Evolutionary conservation across 306 rosid genomes (phyloP).

Genomic region (Casuarina glauca): DNA sequence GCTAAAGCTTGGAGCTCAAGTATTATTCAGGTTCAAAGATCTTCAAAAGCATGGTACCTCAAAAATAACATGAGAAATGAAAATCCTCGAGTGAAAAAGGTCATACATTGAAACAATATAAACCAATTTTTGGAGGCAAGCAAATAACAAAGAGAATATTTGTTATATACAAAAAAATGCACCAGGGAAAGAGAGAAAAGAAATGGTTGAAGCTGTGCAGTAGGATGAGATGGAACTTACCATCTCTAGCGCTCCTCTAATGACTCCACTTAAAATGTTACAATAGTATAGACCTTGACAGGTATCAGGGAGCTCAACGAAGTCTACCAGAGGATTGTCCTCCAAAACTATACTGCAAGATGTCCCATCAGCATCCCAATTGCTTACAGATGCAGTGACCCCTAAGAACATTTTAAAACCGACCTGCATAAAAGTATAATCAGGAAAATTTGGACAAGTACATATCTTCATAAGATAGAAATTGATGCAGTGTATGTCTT

Average conservation of each 20-base stretch:
- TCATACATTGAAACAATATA: not conserved
- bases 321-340: constrained; percentile 96
- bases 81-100: too few species aligned
- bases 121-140: not conserved
- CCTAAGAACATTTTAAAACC: constrained; percentile 97
- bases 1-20: too few species aligned
- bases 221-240: constrained; percentile 44
- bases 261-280: constrained; percentile 91
- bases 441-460: not conserved
- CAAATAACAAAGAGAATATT: not conserved
- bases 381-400: constrained; percentile 87
- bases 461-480: constrained; percentile 1
- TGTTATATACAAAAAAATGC: not conserved
- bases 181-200: not conserved
- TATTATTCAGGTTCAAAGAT: too few species aligned
- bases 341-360: constrained; percentile 91
- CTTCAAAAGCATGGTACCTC: too few species aligned
- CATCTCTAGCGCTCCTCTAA: constrained; percentile 97
- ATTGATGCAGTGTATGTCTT: not conserved
- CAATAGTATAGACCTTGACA: constrained; percentile 96
- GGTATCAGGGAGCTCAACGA: constrained; percentile 95
- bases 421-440: constrained; percentile 51
- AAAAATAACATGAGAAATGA: too few species aligned
- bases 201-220: constrained; percentile 11
- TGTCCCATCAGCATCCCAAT: constrained; percentile 96